Percentiles rank a stretch among this genome's conserved stretches.
Evolutionary conservation across 176 grass and related monocot genomes (phyloP).

Genomic region (Eleusine coracana): DNA sequence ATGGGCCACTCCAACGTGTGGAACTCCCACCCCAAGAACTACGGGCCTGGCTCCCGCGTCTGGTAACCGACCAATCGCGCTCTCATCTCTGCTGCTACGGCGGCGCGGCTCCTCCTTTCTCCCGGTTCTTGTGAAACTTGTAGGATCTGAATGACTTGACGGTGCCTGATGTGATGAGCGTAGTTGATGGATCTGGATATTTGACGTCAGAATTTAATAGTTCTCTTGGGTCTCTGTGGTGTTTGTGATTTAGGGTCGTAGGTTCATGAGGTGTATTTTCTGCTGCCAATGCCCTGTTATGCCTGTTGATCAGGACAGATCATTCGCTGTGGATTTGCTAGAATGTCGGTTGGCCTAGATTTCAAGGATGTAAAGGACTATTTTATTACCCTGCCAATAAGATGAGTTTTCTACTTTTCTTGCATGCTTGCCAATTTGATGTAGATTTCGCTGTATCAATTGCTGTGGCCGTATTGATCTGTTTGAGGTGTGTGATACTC

Average conservation of each 20-base stretch:
- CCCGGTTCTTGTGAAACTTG: not conserved
- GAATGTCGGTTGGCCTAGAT: not conserved
- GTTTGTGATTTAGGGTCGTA: not conserved
- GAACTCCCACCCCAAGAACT: constrained; percentile 80
- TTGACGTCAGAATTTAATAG: not conserved
- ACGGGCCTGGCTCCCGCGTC: constrained; percentile 68
- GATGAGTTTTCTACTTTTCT: no score
- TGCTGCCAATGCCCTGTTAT: not conserved
- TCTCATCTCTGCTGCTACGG: not conserved
- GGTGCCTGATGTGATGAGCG: not conserved
- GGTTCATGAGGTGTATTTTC: not conserved
- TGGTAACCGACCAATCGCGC: constrained; percentile 19
- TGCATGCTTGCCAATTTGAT: not conserved
- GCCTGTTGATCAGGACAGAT: not conserved
- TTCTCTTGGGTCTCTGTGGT: not conserved
- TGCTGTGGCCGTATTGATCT: no score
- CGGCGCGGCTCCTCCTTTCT: not conserved
- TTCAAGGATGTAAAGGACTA: not conserved
- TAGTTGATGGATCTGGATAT: not conserved
- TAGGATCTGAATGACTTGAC: not conserved
- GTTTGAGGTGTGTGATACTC: not conserved
- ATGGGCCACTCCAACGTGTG: constrained; percentile 79
- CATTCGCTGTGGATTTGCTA: not conserved
- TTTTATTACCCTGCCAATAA: not conserved
- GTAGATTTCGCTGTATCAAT: no score